Evolutionary conservation across 179 eudicot genomes (phyloP).

Genomic region (Beta corolliflora): DNA sequence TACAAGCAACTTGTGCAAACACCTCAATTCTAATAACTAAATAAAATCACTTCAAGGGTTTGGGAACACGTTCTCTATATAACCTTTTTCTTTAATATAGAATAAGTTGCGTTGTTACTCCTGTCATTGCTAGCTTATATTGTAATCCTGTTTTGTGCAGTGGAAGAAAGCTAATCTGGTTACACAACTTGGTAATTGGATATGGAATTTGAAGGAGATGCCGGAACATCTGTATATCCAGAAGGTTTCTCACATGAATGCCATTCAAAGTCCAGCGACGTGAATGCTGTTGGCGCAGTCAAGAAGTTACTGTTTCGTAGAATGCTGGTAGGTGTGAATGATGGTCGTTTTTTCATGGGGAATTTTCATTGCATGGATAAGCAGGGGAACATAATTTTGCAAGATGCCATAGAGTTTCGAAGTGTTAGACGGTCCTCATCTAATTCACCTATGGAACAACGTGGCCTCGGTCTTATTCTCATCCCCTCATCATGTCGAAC

Average conservation of each 20-base stretch:
- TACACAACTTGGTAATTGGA: not conserved
- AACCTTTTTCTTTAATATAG: too few species aligned
- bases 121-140: not conserved
- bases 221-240: constrained; percentile 21
- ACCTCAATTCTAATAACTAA: not conserved
- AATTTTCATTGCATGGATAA: constrained; percentile 83
- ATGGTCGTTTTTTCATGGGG: constrained; percentile 85
- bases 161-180: not conserved
- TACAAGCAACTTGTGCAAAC: not conserved
- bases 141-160: not conserved
- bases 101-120: too few species aligned
- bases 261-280: constrained; percentile 19
- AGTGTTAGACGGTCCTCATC: constrained; percentile 66
- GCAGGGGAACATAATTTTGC: constrained; percentile 92
- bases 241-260: constrained; percentile 28
- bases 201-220: constrained; percentile 41
- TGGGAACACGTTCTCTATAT: too few species aligned
- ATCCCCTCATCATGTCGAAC: constrained; percentile 73
- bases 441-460: constrained; percentile 73
- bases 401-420: constrained; percentile 82
- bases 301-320: constrained; percentile 58
- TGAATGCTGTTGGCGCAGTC: constrained; percentile 39
- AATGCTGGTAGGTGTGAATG: constrained; percentile 84
- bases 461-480: constrained; percentile 84
- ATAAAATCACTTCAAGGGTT: not conserved